Base-by-base conservation (phyloP, 371 early-diverging fungal species). In the Mucor plumbeus region DNA sequence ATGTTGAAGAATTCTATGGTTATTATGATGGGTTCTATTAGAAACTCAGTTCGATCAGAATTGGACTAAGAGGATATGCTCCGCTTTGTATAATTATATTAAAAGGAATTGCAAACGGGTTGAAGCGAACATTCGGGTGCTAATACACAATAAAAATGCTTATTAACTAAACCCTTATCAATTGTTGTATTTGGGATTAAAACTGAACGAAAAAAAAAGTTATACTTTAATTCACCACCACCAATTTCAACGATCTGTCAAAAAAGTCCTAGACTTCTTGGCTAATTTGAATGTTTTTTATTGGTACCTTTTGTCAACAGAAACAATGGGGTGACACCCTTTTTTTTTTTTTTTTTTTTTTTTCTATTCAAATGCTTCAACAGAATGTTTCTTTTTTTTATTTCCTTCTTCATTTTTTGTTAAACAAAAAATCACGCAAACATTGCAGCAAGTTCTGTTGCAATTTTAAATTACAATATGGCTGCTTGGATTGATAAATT, bases 401-500 rank as follows among this genome's bases (percentile, higher is more conserved):
- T 9, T 50, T 50, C 50, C 21, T 50, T 50, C 21, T 26, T 50
- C 50, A 50, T 50, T 50, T 50, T 50, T 50, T 50, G 8, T 13
- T 50, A 9, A 10, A 50, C 50, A 26, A 50, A 50, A 50, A 11
- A 50, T 50, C 50, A 17, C 44, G 44, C 17, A n/a, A 44, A 17
- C 44, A 21, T 7, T 50, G 17, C 21, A 21, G 26, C 50, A 50
- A 21, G 5, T 34, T 15, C 35, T 1, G 55, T 55, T 55, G 55
- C 31, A 38, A 10, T 58, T n/a, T 19, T 68, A 65, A 17, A 34
- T 34, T n/a, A 14, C n/a, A 55, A 6, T 55, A 55, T 55, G 55
- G 55, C 34, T n/a, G 50, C 57, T 59, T 72, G 75, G 75, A 35
- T 75, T 15, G 80, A 83, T 50, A 79, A 59, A 40, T 63, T 88